phyloP scores from a whole-genome alignment of 2,329 filamentous ascomycete genomes.

The Alternaria arborescens region DNA sequence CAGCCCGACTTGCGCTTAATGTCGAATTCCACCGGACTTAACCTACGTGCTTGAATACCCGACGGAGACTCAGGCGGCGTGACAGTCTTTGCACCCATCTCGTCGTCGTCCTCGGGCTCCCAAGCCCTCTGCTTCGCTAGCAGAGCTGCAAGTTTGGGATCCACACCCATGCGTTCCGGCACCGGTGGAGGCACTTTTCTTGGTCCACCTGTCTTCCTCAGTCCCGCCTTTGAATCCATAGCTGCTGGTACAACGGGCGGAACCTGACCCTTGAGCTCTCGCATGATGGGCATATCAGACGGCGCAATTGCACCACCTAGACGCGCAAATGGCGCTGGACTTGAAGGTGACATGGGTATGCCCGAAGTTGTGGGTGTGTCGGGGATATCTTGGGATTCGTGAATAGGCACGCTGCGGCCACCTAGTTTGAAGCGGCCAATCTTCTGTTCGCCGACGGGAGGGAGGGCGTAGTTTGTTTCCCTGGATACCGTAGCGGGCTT shows the following conservation, averaged over 20 bases:
- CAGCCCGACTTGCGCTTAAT: conserved; percentile 21
- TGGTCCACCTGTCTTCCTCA: conserved; percentile 1
- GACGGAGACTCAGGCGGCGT: conserved; percentile 19
- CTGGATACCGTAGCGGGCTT: conserved; percentile 2
- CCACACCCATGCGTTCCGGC: conserved; percentile 8
- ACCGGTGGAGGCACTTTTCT: conserved; percentile 11
- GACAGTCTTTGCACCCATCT: conserved; percentile 1
- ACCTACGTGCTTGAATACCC: conserved; percentile 13
- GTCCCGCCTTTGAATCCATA: conserved; percentile 3
- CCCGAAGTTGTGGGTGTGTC: conserved; percentile 11
- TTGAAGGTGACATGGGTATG: conserved; percentile 14
- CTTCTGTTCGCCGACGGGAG: conserved; percentile 27
- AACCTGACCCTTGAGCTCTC: conserved; percentile 16
- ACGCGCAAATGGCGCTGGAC: conserved; percentile 15
- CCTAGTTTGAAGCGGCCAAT: conserved; percentile 33
- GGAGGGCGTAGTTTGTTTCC: conserved; percentile 27
- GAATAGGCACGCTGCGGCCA: conserved; percentile 31
- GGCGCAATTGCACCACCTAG: conserved; percentile 3
- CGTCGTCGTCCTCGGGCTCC: conserved; percentile 17
- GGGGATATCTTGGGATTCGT: conserved; percentile 31
- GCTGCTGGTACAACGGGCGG: conserved; percentile 6
- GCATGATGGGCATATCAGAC: conserved; percentile 17
- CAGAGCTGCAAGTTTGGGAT: conserved; percentile 14
- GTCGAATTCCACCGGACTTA: conserved; percentile 14
- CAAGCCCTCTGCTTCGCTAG: conserved; percentile 22